Conservation (phyloP, 768 basidiomycete species). For the Coprinopsis cinerea region DNA sequence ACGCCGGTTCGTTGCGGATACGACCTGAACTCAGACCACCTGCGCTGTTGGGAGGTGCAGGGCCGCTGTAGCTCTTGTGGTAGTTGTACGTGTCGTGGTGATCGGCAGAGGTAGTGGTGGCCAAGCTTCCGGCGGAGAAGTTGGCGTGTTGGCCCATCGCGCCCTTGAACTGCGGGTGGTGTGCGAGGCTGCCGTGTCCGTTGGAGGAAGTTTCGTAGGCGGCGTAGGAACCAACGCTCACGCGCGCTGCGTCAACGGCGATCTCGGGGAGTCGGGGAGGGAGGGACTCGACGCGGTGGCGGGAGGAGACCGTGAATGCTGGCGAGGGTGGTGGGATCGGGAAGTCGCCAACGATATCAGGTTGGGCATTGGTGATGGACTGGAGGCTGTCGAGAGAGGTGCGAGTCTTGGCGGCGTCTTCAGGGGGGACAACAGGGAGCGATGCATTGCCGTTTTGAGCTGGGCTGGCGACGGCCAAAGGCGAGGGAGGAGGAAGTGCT, state of each 20-base stretch:
- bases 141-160: slow-evolving; percentile 12
- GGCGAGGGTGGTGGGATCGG: slow-evolving; percentile 32
- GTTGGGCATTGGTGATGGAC: slow-evolving; percentile 1
- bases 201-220: slow-evolving; percentile 11
- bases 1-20: slow-evolving; percentile 19
- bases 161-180: too few relatives aligned
- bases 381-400: neutral
- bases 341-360: slow-evolving; percentile 29
- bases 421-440: neutral
- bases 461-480: neutral
- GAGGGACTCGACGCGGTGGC: slow-evolving; percentile 40
- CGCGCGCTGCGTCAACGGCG: slow-evolving; percentile 35
- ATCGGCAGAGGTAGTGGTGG: neutral
- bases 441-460: neutral
- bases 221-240: slow-evolving; percentile 31
- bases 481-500: slow-evolving; percentile 18
- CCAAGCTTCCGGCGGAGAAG: neutral
- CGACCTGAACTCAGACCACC: too few relatives aligned
- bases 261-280: slow-evolving; percentile 55
- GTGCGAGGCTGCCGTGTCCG: slow-evolving; percentile 6
- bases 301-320: slow-evolving; percentile 22
- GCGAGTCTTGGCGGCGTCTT: neutral
- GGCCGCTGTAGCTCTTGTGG: slow-evolving; percentile 7
- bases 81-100: neutral
- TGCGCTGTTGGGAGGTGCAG: too few relatives aligned